Percentiles rank a stretch among this genome's conserved stretches.
Evolutionary conservation across 768 basidiomycete genomes (phyloP).

Genomic region (Suillus luteus): DNA sequence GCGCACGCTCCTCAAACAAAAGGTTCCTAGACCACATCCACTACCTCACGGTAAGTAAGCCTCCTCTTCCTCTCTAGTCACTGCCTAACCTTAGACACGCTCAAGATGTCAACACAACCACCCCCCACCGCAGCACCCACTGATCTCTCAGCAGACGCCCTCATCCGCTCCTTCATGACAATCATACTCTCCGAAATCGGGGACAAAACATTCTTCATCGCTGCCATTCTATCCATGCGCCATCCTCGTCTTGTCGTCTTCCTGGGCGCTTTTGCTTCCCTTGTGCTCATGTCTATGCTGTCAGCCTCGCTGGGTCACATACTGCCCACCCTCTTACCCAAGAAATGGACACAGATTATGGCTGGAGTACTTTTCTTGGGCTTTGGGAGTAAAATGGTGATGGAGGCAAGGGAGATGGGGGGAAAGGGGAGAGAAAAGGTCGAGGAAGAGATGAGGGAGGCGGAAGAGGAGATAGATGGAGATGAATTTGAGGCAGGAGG

Average conservation of each 20-base stretch:
- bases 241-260: constrained; percentile 88
- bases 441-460: constrained; percentile 92
- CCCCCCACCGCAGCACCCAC: neutral
- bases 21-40: neutral
- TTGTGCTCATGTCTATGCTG: constrained; percentile 91
- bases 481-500: constrained; percentile 61
- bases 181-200: constrained; percentile 94
- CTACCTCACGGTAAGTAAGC: neutral
- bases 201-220: constrained; percentile 90
- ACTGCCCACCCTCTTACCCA: constrained; percentile 80
- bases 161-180: constrained; percentile 82
- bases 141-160: constrained; percentile 40
- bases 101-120: neutral
- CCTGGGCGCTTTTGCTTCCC: constrained; percentile 82
- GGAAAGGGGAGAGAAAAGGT: constrained; percentile 73
- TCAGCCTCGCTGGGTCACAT: constrained; percentile 93
- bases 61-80: neutral
- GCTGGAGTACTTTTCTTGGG: constrained; percentile 85
- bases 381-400: constrained; percentile 88
- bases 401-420: constrained; percentile 82
- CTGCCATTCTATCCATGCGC: constrained; percentile 92
- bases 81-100: neutral
- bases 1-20: neutral
- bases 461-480: constrained; percentile 92
- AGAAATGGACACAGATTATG: constrained; percentile 62